phyloP scores from a whole-genome alignment of 1,284 basidiomycete species.

The Trichosporon inkin region DNA sequence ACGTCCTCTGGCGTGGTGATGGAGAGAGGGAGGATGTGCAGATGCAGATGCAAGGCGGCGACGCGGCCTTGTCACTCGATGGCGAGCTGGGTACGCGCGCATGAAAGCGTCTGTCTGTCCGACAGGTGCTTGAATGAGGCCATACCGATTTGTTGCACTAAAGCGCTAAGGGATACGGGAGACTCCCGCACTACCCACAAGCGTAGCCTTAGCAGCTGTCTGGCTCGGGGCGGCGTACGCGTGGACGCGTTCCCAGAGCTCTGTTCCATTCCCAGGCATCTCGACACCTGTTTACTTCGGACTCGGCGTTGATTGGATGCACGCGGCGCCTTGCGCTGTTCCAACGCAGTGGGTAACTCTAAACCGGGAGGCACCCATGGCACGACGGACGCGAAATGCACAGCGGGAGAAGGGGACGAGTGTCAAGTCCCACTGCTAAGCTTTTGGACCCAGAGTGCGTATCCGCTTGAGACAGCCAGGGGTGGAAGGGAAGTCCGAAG shows the following conservation, averaged over 20 bases:
- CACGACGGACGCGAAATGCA: neutral
- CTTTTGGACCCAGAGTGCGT: neutral
- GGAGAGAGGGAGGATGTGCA: constrained; percentile 1
- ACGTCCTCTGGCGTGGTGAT: neutral
- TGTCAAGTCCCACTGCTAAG: neutral
- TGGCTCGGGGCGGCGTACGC: neutral
- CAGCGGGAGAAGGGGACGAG: neutral
- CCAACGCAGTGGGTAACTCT: neutral
- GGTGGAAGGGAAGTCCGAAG: neutral
- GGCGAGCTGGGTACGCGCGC: neutral
- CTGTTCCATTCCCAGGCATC: neutral
- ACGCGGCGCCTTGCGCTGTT: neutral
- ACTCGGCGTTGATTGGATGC: neutral
- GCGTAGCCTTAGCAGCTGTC: neutral
- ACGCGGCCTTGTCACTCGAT: neutral
- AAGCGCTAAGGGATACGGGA: neutral
- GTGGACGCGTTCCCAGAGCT: neutral
- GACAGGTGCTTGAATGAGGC: too few species aligned
- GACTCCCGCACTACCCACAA: neutral
- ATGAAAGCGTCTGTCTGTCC: too few species aligned
- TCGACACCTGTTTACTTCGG: constrained; percentile 1
- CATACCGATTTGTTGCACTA: too few species aligned
- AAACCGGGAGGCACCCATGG: neutral
- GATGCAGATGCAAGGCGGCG: neutral
- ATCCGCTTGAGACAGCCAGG: neutral